phyloP scores from a whole-genome alignment of 768 basidiomycete genomes.

The Infundibulicybe gibba region DNA sequence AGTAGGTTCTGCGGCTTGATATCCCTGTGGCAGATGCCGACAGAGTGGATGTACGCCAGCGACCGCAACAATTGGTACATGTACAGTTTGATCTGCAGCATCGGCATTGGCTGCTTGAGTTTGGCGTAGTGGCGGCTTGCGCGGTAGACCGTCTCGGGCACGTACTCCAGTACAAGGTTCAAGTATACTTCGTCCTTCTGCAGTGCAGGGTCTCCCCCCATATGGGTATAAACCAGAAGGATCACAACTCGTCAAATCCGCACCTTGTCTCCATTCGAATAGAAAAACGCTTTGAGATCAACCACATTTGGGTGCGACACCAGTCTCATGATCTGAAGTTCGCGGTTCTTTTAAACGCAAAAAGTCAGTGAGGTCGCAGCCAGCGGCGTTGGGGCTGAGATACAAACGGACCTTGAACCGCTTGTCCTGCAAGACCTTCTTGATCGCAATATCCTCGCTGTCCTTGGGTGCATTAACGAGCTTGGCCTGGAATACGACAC shows the following conservation, averaged over 20 bases:
- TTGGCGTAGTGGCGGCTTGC: constrained; percentile 99
- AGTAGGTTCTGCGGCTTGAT: constrained; percentile 99
- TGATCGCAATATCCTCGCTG: constrained; percentile 93
- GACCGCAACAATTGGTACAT: constrained; percentile 99
- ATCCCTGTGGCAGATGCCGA: constrained; percentile 99
- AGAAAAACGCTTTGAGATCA: constrained; percentile 97
- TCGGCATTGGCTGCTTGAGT: constrained; percentile 99
- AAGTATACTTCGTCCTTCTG: constrained; percentile 99
- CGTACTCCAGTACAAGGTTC: constrained; percentile 98
- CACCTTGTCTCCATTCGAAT: constrained; percentile 99
- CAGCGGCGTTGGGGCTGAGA: constrained; percentile 6
- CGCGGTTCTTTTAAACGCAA: constrained; percentile 76
- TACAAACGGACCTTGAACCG: constrained; percentile 87
- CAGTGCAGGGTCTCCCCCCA: not conserved
- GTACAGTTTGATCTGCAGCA: constrained; percentile 99
- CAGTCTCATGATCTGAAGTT: constrained; percentile 98
- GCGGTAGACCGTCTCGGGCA: constrained; percentile 98
- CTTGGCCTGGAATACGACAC: constrained; percentile 96
- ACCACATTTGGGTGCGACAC: constrained; percentile 98
- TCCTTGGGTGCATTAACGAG: constrained; percentile 65
- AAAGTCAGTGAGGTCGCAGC: constrained; percentile 1
- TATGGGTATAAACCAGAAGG: too few relatives aligned
- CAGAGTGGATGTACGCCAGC: constrained; percentile 97
- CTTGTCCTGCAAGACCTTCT: constrained; percentile 99
- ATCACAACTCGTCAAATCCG: constrained; percentile 9